These are phyloP conservation scores for Pseudogymnoascus sp. DNA, from an alignment of 2,329 filamentous ascomycete genomes.

Conservation along the genomic window DNA sequence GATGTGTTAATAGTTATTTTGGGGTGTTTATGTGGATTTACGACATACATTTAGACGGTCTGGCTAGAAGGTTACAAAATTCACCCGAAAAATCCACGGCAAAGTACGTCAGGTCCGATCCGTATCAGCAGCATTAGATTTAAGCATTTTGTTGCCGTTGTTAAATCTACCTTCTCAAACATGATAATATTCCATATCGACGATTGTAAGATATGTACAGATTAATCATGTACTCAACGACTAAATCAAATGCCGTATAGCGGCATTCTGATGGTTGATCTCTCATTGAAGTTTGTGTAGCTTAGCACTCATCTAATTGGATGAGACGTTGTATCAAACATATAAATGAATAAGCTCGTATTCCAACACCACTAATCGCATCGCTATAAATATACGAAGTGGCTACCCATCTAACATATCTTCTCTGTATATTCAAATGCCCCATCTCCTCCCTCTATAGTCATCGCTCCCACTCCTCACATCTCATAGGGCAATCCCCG, in stretches of 20 bases:
- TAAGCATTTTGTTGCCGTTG: neutral
- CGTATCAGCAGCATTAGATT: neutral
- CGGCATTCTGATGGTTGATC: neutral
- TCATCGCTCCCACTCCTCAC: neutral
- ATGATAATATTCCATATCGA: neutral
- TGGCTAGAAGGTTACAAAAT: neutral
- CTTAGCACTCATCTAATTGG: neutral
- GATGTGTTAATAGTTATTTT: neutral
- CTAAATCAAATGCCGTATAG: neutral
- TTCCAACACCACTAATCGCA: neutral
- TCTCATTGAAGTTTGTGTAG: neutral
- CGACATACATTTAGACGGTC: neutral
- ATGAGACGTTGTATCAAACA: conserved; percentile 27
- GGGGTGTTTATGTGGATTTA: neutral
- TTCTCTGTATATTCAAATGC: neutral
- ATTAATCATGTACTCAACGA: neutral
- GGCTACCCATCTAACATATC: neutral
- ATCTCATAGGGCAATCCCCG: neutral
- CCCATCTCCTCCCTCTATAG: too few species aligned
- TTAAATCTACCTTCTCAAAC: conserved; percentile 17
- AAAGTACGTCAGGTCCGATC: neutral
- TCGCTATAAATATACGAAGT: neutral
- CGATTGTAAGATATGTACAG: neutral
- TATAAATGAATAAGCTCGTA: neutral
- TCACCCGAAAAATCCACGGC: neutral